Percentiles rank a stretch among this genome's conserved stretches.
Evolutionary conservation across 495 filamentous ascomycete genomes (phyloP).

Genomic region (Echria macrotheca): DNA sequence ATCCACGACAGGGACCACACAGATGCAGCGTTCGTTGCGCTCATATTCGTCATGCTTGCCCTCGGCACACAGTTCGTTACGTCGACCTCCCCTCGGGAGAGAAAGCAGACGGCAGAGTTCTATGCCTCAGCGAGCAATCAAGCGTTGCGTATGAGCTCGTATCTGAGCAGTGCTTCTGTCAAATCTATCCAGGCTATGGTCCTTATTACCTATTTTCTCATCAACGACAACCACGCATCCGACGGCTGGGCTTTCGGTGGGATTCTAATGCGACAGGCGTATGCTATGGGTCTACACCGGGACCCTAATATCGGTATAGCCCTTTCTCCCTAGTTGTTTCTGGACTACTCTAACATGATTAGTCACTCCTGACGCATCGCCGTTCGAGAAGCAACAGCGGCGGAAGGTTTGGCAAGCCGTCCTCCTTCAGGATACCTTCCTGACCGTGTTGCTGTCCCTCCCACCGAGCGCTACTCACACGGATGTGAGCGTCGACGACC

Average conservation of each 20-base stretch:
- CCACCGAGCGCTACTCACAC: slow-evolving; percentile 67
- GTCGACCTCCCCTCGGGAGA: slow-evolving; percentile 47
- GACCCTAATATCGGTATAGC: slow-evolving; percentile 58
- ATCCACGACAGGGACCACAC: slow-evolving; percentile 42
- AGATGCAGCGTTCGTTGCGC: slow-evolving; percentile 57
- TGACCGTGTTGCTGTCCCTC: slow-evolving; percentile 67
- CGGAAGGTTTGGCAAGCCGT: slow-evolving; percentile 72
- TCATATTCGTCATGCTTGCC: slow-evolving; percentile 65
- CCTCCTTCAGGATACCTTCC: slow-evolving; percentile 68
- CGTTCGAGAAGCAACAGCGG: slow-evolving; percentile 63
- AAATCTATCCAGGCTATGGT: slow-evolving; percentile 70
- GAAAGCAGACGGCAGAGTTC: slow-evolving; percentile 67
- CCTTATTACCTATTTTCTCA: slow-evolving; percentile 66
- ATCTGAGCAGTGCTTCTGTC: slow-evolving; percentile 60
- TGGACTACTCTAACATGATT: not conserved
- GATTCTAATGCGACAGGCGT: slow-evolving; percentile 63
- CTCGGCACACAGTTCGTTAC: slow-evolving; percentile 68
- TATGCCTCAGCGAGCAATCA: slow-evolving; percentile 70
- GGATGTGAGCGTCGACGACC: slow-evolving; percentile 62
- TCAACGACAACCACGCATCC: slow-evolving; percentile 71
- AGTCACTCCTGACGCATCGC: slow-evolving; percentile 52
- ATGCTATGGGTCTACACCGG: slow-evolving; percentile 69
- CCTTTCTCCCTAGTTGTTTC: not conserved
- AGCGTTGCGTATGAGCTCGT: slow-evolving; percentile 60
- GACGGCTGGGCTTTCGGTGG: slow-evolving; percentile 73